Evolutionary conservation across 148 eudicot species (phyloP).

Genomic region (Diospyros kaki): DNA sequence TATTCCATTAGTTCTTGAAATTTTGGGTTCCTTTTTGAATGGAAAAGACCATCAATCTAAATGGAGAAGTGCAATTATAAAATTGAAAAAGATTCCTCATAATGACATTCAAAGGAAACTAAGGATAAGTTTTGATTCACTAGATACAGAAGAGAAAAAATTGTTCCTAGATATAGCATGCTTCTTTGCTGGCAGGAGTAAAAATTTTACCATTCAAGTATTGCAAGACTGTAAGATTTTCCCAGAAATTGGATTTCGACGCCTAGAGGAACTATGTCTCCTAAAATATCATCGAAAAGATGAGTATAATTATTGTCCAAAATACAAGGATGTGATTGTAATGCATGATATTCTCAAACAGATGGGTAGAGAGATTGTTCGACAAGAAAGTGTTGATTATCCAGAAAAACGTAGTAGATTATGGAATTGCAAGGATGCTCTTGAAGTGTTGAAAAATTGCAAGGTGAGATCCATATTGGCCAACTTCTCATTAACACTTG

Average conservation of each 20-base stretch:
- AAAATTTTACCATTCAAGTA: not conserved
- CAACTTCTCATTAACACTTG: not conserved
- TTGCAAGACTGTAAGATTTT: not conserved
- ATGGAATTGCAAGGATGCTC: not conserved
- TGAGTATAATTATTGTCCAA: too few species aligned
- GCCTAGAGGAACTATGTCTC: not conserved
- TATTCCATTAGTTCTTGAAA: not conserved
- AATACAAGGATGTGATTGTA: not conserved
- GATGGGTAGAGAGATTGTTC: conserved; percentile 8
- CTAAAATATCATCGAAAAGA: not conserved
- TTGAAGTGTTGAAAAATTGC: not conserved
- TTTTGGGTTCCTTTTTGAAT: not conserved
- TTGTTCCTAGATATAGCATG: conserved; percentile 11
- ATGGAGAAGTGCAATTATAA: conserved; percentile 3
- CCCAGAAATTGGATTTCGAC: not conserved
- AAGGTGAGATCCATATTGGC: not conserved
- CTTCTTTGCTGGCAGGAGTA: not conserved
- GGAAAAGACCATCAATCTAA: not conserved
- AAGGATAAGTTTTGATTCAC: conserved; percentile 1
- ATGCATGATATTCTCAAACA: conserved; percentile 3
- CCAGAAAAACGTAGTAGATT: conserved; percentile 5
- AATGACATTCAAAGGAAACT: conserved; percentile 2
- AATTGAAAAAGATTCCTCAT: conserved; percentile 1
- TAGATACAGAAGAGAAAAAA: not conserved
- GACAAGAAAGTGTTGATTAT: not conserved